Evolutionary conservation across 345 rosid species (phyloP).

Genomic region (Syzygium grande): DNA sequence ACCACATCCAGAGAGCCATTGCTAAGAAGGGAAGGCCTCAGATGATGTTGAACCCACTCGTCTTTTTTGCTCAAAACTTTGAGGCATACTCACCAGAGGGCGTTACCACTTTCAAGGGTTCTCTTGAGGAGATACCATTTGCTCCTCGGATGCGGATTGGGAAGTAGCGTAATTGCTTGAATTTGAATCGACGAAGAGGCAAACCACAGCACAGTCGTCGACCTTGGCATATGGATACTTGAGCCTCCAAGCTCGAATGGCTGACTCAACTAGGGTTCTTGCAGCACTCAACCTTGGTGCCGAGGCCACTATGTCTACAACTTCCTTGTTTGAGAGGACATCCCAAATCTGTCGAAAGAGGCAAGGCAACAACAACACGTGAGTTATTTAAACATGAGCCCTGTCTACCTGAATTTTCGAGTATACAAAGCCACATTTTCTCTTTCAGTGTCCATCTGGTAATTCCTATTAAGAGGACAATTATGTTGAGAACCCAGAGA

Average conservation of each 20-base stretch:
- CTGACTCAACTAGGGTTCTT: slow-evolving; percentile 25
- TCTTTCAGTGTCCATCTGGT: background rate
- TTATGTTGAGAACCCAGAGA: background rate
- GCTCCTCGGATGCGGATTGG: background rate
- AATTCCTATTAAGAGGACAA: background rate
- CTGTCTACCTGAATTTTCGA: background rate
- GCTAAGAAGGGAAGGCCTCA: background rate
- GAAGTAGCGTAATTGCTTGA: background rate
- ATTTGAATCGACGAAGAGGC: slow-evolving; percentile 26
- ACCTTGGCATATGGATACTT: slow-evolving; percentile 33
- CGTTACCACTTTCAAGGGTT: background rate
- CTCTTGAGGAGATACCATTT: background rate
- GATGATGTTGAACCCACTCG: background rate
- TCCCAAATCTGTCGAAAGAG: slow-evolving; percentile 24
- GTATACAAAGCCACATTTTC: background rate
- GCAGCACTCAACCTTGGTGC: slow-evolving; percentile 24
- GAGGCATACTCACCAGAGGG: background rate
- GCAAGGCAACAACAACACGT: background rate
- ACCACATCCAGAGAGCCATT: background rate
- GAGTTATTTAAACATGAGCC: background rate
- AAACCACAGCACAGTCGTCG: slow-evolving; percentile 37
- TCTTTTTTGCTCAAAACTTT: background rate
- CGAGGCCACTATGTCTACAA: slow-evolving; percentile 31
- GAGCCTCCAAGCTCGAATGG: slow-evolving; percentile 28
- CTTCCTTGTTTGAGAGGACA: slow-evolving; percentile 39